Evolutionary conservation across 2,329 filamentous ascomycete species (phyloP).

Genomic region (Meredithiella fracta): DNA sequence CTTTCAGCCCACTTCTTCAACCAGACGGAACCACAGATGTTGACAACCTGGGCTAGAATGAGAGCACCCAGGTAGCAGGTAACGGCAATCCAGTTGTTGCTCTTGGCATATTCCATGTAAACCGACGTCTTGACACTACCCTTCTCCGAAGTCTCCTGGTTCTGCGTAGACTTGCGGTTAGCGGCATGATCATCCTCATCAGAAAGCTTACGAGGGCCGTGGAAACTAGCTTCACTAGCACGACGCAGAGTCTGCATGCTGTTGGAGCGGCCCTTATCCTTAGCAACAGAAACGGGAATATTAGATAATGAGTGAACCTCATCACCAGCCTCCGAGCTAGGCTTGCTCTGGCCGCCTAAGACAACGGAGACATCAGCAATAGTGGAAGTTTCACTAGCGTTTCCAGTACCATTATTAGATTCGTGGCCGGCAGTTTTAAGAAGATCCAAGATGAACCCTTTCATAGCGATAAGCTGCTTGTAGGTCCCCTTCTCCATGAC

Average conservation of each 20-base stretch:
- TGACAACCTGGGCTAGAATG: slow-evolving; percentile 62
- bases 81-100: slow-evolving; percentile 78
- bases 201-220: slow-evolving; percentile 61
- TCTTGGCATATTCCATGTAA: slow-evolving; percentile 86
- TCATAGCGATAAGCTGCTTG: slow-evolving; percentile 80
- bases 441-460: slow-evolving; percentile 72
- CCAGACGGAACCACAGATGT: slow-evolving; percentile 79
- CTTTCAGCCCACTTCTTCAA: slow-evolving; percentile 79
- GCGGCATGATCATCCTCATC: slow-evolving; percentile 63
- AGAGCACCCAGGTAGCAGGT: slow-evolving; percentile 61
- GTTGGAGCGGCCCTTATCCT: slow-evolving; percentile 41
- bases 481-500: slow-evolving; percentile 83
- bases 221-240: slow-evolving; percentile 83
- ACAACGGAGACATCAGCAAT: slow-evolving; percentile 33
- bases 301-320: slow-evolving; percentile 45
- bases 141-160: slow-evolving; percentile 78
- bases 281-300: slow-evolving; percentile 53
- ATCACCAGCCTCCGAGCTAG: slow-evolving; percentile 49
- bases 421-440: slow-evolving; percentile 59
- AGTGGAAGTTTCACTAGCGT: slow-evolving; percentile 39
- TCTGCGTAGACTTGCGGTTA: slow-evolving; percentile 60
- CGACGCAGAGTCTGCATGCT: slow-evolving; percentile 73
- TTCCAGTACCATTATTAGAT: slow-evolving; percentile 22
- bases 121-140: slow-evolving; percentile 97
- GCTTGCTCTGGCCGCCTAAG: slow-evolving; percentile 21